Evolutionary conservation across 495 filamentous ascomycete genomes (phyloP).

Genomic region (Melanomma pulvis-pyrius): DNA sequence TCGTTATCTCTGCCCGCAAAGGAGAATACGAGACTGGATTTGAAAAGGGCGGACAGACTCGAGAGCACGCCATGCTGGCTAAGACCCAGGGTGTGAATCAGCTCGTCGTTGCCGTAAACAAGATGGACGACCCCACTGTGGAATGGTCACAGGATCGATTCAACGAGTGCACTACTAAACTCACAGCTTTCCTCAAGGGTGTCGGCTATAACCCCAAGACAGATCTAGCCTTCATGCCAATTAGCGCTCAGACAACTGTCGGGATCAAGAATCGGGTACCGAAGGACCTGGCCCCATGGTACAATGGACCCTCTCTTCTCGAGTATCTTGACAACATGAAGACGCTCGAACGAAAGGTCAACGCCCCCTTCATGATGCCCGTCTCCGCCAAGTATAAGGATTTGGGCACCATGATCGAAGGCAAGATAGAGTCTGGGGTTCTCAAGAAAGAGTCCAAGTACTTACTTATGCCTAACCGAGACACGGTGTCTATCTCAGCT

Average conservation of each 20-base stretch:
- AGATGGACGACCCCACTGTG: slow-evolving; percentile 95
- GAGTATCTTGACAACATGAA: slow-evolving; percentile 92
- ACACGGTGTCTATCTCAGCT: slow-evolving; percentile 75
- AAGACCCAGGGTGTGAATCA: slow-evolving; percentile 91
- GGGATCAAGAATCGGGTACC: slow-evolving; percentile 89
- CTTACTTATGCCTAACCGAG: slow-evolving; percentile 92
- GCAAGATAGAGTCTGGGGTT: slow-evolving; percentile 92
- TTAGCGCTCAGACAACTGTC: slow-evolving; percentile 81
- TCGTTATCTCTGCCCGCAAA: slow-evolving; percentile 96
- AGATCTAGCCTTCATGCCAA: slow-evolving; percentile 93
- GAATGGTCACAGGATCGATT: slow-evolving; percentile 92
- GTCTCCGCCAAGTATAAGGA: slow-evolving; percentile 85
- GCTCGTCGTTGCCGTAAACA: slow-evolving; percentile 92
- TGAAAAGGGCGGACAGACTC: slow-evolving; percentile 95
- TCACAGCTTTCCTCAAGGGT: slow-evolving; percentile 81
- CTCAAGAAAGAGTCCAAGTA: slow-evolving; percentile 82
- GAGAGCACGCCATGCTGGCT: slow-evolving; percentile 94
- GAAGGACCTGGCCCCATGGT: slow-evolving; percentile 76
- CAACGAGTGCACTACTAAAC: slow-evolving; percentile 88
- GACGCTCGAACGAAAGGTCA: slow-evolving; percentile 90
- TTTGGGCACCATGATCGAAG: slow-evolving; percentile 96
- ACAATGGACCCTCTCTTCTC: slow-evolving; percentile 87
- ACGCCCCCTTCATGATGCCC: slow-evolving; percentile 99
- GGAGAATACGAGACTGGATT: slow-evolving; percentile 99
- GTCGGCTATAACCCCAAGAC: slow-evolving; percentile 91